Evolutionary conservation across 139 green algal species (phyloP).

Genomic region (Coelastrella sp.): DNA sequence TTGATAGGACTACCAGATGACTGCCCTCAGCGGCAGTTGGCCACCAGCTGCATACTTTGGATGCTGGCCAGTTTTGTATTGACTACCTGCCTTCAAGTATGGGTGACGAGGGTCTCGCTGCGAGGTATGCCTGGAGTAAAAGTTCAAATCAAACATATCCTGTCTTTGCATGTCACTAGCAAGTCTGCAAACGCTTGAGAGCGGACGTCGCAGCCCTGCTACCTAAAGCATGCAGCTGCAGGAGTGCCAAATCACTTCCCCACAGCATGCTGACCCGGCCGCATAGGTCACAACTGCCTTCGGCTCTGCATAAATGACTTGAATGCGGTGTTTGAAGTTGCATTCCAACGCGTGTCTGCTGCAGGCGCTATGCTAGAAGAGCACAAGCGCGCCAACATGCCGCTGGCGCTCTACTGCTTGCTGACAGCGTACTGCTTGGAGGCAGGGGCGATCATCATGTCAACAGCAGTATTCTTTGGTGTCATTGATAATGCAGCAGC

Average conservation of each 20-base stretch:
- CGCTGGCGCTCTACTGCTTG: conserved; percentile 12
- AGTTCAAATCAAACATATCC: background rate
- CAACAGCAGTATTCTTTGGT: background rate
- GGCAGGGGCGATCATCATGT: conserved; percentile 1
- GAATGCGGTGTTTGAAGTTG: background rate
- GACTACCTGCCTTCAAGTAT: conserved; percentile 33
- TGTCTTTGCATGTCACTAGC: too few species aligned
- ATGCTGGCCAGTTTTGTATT: conserved; percentile 44
- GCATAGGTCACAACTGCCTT: too few species aligned
- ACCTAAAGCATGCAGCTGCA: background rate
- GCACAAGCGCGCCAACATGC: conserved; percentile 15
- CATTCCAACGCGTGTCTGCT: background rate
- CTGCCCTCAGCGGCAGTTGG: background rate
- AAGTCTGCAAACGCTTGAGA: too few species aligned
- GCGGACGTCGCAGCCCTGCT: too few species aligned
- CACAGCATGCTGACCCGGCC: too few species aligned
- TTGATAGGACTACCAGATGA: conserved; percentile 31
- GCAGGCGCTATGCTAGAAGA: conserved; percentile 44
- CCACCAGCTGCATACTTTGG: conserved; percentile 18
- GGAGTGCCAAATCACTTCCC: too few species aligned
- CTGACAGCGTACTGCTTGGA: conserved; percentile 34
- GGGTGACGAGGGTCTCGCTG: background rate
- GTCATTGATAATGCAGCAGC: background rate
- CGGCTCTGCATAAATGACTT: too few species aligned
- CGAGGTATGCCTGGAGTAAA: background rate